Evolutionary conservation across 441 rosid species (phyloP).

Genomic region (Dalechampia spathulata): DNA sequence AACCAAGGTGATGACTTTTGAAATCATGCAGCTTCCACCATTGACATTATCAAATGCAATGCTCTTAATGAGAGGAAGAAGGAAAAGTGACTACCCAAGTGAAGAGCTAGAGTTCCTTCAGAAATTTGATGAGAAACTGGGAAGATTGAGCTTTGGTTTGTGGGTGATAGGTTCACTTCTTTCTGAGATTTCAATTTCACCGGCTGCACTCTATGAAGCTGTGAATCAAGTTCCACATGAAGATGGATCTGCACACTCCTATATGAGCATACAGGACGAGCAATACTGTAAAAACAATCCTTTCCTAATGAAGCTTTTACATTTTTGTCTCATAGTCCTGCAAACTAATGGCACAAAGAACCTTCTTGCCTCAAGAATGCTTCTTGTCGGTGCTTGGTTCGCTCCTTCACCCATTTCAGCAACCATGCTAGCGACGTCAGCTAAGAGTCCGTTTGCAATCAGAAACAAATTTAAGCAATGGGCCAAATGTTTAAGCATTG

Average conservation of each 20-base stretch:
- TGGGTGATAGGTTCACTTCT: conserved; percentile 68
- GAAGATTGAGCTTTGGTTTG: conserved; percentile 69
- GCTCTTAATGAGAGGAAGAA: conserved; percentile 60
- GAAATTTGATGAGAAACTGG: conserved; percentile 62
- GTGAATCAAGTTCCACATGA: conserved; percentile 55
- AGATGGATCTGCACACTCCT: conserved; percentile 39
- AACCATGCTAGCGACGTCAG: conserved; percentile 55
- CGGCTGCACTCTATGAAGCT: conserved; percentile 67
- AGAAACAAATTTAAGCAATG: conserved; percentile 52
- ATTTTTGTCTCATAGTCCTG: conserved; percentile 47
- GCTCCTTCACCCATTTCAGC: conserved; percentile 69
- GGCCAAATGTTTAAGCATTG: conserved; percentile 45
- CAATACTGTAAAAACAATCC: conserved; percentile 66
- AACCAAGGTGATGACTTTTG: conserved; percentile 70
- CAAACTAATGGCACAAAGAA: conserved; percentile 54
- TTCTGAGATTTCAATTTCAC: conserved; percentile 60
- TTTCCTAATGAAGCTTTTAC: conserved; percentile 53
- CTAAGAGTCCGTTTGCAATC: conserved; percentile 48
- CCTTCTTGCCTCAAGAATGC: conserved; percentile 65
- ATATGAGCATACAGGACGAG: conserved; percentile 40
- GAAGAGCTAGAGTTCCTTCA: conserved; percentile 60
- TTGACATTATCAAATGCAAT: conserved; percentile 60
- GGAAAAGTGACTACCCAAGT: conserved; percentile 51
- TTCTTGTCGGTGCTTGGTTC: conserved; percentile 83
- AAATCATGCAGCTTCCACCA: conserved; percentile 50